Percentiles rank a stretch among this genome's conserved stretches.
Evolutionary conservation across 192 early-diverging fungal genomes (phyloP).

Genomic region (Backusella sp.): DNA sequence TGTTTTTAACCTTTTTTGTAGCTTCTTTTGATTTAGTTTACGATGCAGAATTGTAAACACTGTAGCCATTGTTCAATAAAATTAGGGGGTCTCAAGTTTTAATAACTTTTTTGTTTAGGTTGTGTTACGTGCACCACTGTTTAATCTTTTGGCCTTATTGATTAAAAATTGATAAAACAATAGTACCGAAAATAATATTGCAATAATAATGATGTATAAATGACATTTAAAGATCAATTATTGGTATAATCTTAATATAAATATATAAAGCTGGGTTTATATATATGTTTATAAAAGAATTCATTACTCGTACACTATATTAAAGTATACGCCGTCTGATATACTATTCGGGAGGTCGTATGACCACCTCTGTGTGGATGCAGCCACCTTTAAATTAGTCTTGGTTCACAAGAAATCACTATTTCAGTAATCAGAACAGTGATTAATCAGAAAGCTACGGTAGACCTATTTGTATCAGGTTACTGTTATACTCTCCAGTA

Average conservation of each 20-base stretch:
- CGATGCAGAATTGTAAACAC: background rate
- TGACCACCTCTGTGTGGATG: too few relatives aligned
- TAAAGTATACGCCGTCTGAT: background rate
- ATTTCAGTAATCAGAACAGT: too few relatives aligned
- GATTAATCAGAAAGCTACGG: too few relatives aligned
- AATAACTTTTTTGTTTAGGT: background rate
- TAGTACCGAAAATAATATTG: background rate
- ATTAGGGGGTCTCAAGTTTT: background rate
- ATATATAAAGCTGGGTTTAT: background rate
- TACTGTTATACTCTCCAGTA: too few relatives aligned
- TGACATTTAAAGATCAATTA: background rate
- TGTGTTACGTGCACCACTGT: background rate
- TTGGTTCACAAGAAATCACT: too few relatives aligned
- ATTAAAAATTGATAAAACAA: background rate
- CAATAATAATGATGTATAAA: background rate
- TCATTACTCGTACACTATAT: background rate
- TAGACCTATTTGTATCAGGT: too few relatives aligned
- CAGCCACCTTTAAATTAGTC: too few relatives aligned
- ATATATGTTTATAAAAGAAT: background rate
- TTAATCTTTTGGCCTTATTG: background rate
- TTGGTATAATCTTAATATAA: background rate
- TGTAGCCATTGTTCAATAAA: background rate
- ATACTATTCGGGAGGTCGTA: background rate
- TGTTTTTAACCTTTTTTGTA: background rate
- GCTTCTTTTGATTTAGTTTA: background rate